These are phyloP conservation scores for Microcyclosporella mali DNA, from an alignment of 2,329 filamentous ascomycete genomes.

Conservation along the genomic window DNA sequence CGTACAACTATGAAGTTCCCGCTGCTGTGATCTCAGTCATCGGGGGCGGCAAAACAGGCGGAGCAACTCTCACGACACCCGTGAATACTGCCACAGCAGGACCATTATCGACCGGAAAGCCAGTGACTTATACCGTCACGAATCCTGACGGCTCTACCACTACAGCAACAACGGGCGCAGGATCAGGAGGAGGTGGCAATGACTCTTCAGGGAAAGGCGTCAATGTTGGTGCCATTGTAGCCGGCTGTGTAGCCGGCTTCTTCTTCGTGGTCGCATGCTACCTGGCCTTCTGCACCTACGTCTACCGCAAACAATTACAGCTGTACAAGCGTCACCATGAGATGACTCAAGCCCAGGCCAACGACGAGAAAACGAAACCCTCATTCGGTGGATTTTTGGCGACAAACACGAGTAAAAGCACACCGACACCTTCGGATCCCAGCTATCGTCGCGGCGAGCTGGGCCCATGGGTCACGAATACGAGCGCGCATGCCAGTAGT, in stretches of 20 bases:
- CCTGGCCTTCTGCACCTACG: conserved; percentile 64
- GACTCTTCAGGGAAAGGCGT: conserved; percentile 27
- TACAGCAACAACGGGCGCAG: conserved; percentile 42
- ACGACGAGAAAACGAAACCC: conserved; percentile 27
- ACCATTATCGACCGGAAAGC: conserved; percentile 63
- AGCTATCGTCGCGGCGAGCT: conserved; percentile 9
- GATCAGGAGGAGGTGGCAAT: conserved; percentile 26
- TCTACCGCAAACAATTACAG: conserved; percentile 64
- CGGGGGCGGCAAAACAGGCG: conserved; percentile 59
- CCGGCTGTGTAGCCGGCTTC: conserved; percentile 59
- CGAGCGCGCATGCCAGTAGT: conserved; percentile 32
- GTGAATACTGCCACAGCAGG: conserved; percentile 58
- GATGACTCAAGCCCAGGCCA: conserved; percentile 46
- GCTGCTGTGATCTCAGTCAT: conserved; percentile 57
- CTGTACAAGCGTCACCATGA: conserved; percentile 66
- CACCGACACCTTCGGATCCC: conserved; percentile 12
- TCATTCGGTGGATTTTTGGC: conserved; percentile 27
- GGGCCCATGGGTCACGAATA: conserved; percentile 14
- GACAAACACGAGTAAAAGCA: conserved; percentile 13
- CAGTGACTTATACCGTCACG: conserved; percentile 65
- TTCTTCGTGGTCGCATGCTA: conserved; percentile 58
- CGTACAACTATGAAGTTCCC: conserved; percentile 64
- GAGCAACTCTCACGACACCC: conserved; percentile 64
- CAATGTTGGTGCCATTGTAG: conserved; percentile 51
- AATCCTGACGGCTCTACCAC: conserved; percentile 36